Base-by-base conservation (phyloP, 129 eudicot genomes). In the Scalesia atractyloides region DNA sequence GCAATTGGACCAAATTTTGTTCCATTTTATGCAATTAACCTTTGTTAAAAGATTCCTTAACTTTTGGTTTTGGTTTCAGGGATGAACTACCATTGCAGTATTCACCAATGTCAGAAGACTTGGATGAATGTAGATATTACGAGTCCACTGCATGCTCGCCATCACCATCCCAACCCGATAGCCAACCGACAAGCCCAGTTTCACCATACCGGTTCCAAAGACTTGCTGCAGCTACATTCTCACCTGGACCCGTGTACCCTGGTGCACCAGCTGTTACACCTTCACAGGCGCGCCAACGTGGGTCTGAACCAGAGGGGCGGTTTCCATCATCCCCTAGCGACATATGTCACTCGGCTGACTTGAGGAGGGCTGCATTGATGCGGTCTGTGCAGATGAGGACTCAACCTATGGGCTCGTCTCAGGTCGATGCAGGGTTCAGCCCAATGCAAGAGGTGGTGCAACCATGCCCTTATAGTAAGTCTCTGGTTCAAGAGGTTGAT, bases 261-360 rank as follows among this genome's bases (percentile, higher is more conserved):
- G 68, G 73, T 36, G 36, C 74, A 68, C 81, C 82, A 60, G 60
- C 82, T 7, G 30, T 56, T 49, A n/a, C 91, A 24, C 61, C 85
- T 9, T 65, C 91, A 75, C 92, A 76, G 68, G 78, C 92, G 43
- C 95, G 95, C 8, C 96, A 89, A 72, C 86, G 96, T 12, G 89
- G 86, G 65, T 82, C 91, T 4, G 98, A 93, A 39, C 67, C 88
- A 15, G 96, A 93, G 81, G 92, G 97, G 13, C 85, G 97, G 30
- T 94, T 94, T 71, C 98, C 97, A 16, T 90, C 98, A 16, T 90
- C 97, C 9, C 98, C 97, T 6, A 94, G 97, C 66, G 98, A 90
- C 69, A 90, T 90, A 74, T 94, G 98, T 80, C 98, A 94, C 88
- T 86, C 98, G 0, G 97, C 97, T 7, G 98, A 94, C 82, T 75